phyloP scores from a whole-genome alignment of 805 yeast species.

The Priceomyces castillae region DNA sequence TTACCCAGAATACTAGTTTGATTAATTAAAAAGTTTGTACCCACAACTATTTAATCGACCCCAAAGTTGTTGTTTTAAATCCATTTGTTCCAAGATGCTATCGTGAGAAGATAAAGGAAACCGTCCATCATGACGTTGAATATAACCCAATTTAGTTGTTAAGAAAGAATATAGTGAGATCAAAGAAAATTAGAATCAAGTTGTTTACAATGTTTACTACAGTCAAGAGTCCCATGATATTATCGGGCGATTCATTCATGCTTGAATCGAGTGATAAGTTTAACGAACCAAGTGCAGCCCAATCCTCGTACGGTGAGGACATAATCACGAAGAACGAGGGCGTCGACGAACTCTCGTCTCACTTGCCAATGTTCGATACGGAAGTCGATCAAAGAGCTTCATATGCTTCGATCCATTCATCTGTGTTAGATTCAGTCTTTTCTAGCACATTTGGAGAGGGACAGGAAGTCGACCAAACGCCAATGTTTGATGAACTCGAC shows the following conservation, averaged over 20 bases:
- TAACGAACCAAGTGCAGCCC: conserved; percentile 9
- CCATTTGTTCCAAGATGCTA: conserved; percentile 29
- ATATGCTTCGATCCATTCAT: conserved; percentile 41
- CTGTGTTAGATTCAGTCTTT: conserved; percentile 53
- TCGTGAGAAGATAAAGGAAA: conserved; percentile 18
- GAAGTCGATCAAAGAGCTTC: background rate
- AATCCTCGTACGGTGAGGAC: conserved; percentile 6
- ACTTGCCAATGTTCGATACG: conserved; percentile 19
- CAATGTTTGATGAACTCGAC: conserved; percentile 60
- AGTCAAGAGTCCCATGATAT: conserved; percentile 19
- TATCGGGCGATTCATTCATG: conserved; percentile 21
- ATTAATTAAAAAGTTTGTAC: conserved; percentile 10
- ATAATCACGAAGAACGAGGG: conserved; percentile 15
- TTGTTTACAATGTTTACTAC: conserved; percentile 22
- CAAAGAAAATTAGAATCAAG: conserved; percentile 12
- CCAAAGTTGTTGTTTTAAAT: conserved; percentile 23
- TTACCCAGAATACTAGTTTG: conserved; percentile 9
- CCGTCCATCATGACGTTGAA: conserved; percentile 34
- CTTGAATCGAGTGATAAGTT: conserved; percentile 24
- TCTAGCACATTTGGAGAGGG: conserved; percentile 35
- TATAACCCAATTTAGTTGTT: background rate
- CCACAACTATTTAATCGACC: conserved; percentile 16
- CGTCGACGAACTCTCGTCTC: conserved; percentile 24
- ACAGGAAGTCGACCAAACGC: conserved; percentile 42
- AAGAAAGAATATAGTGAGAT: conserved; percentile 9